Evolutionary conservation across 345 rosid genomes (phyloP), one percentile per base, ranked within the genome.

Genomic region (Eucalyptus globulus): DNA sequence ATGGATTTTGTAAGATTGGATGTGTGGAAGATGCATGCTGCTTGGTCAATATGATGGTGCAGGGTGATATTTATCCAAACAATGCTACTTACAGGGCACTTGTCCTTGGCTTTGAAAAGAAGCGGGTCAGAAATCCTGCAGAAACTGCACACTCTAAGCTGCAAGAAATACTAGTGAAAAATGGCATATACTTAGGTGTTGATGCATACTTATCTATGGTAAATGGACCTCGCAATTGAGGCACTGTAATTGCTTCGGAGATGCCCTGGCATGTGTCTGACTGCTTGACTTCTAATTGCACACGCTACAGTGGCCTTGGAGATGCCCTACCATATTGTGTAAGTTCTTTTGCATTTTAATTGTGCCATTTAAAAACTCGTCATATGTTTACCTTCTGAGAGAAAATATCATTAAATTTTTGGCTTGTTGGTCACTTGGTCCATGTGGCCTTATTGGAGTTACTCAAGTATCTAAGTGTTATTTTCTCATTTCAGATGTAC

Each of bases 21-120:
- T 90, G 93, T 49, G 43, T 89, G 76, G 93, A 88, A 83, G 91
- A 90, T 87, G 95, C 95, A 34, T 91, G 92, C 53, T 91, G 90
- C 91, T 88, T 93, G 94, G 90, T 93, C 69, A 86, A 72, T 86
- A 50, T 69, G 90, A 94, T 94, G 95, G 93, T 93, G 90, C 80
- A 91, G 86, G 86, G 90, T 37, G 92, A 93, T 86, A 86, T 94
- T 87, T 88, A 92, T 88, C 96, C 94, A 26, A 90, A 93, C 92
- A 80, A 87, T 15, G 87, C 88, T 81, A 92, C 96, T 4, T 87
- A 90, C 89, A 47, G 34, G 12, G 94, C 94, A 90, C 92, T 94
- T 87, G 88, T 91, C 88, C 88, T 92, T 44, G 94, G 92, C 31
- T 91, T 94, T 89, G 92, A 91, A 51, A 92, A 89, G n/a, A 91